Evolutionary conservation across 2,329 filamentous ascomycete genomes (phyloP), one percentile per base, ranked within the genome.

Genomic region (Fusarium bulbicola): DNA sequence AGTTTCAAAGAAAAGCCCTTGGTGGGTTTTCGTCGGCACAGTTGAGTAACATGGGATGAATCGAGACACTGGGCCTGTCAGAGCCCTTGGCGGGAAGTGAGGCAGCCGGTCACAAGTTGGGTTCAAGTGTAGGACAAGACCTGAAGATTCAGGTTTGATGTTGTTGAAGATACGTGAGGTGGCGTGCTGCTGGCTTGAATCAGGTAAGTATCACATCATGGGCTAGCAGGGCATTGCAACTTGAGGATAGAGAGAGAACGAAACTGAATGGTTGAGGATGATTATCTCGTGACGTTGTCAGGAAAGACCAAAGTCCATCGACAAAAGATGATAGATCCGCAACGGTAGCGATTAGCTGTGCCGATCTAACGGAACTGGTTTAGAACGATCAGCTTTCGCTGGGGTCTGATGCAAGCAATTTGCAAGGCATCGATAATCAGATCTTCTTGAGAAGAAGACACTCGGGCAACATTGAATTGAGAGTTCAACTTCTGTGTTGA

Each of bases 11-110:
- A 49, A 46, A 61, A 70, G 63, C 66, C 46, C 46, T 65, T 43
- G 65, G 61, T 52, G 50, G 32, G 46, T 53, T 45, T 60, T 46
- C 37, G n/a, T 50, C 42, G 36, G 49, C 49, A 59, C 30, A 59
- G 24, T 54, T 53, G 75, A 73, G 65, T 63, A 62, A 76, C 74
- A 69, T 77, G 59, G 72, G 74, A 77, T 77, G 72, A 72, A 68
- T 68, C 61, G 65, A 42, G 74, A 58, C 56, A 54, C 57, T 45
- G 52, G 49, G 34, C 39, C 52, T 58, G 56, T 65, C 32, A 64
- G 59, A 60, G 43, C 45, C 45, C 49, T 53, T 64, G 40, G 43
- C 67, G 67, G 68, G 59, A 68, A 67, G 58, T 47, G 67, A 69
- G 71, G 71, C 70, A 74, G 62, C 71, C 71, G 66, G 71, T 74